phyloP scores from a whole-genome alignment of 1,284 basidiomycete species.

The Ganoderma boninense region DNA sequence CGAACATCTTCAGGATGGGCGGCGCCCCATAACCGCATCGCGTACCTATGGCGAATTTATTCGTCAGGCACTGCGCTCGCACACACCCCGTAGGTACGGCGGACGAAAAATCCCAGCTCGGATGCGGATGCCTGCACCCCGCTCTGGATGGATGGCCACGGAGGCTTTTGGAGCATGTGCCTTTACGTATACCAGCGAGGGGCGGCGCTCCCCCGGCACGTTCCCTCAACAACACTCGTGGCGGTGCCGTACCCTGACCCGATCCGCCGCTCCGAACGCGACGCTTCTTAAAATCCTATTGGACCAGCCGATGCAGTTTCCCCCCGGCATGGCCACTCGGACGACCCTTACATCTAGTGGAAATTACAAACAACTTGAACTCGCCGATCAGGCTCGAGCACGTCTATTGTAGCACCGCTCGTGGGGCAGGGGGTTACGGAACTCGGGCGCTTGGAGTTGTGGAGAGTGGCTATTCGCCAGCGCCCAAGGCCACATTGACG shows the following conservation, averaged over 20 bases:
- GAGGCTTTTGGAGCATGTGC: conserved; percentile 15
- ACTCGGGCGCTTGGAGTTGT: neutral
- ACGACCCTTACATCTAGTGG: neutral
- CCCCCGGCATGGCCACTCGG: neutral
- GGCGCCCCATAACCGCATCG: neutral
- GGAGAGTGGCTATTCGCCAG: neutral
- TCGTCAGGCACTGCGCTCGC: conserved; percentile 15
- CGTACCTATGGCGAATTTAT: conserved; percentile 5
- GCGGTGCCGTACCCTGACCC: conserved; percentile 19
- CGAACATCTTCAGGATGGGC: neutral
- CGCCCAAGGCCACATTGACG: neutral
- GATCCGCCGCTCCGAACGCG: neutral
- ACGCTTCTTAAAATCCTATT: neutral
- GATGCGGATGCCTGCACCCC: neutral
- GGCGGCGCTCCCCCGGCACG: conserved; percentile 5
- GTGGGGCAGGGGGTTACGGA: neutral
- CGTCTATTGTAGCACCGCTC: neutral
- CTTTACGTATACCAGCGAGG: conserved; percentile 23
- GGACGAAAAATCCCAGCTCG: conserved; percentile 13
- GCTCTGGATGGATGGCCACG: conserved; percentile 7
- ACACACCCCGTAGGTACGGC: conserved; percentile 11
- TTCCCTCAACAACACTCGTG: conserved; percentile 27
- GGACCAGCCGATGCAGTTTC: neutral
- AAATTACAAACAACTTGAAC: neutral
- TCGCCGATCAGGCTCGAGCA: neutral